Base-by-base conservation (phyloP, 352 stramenopile species). In the Globisporangium paddicum region DNA sequence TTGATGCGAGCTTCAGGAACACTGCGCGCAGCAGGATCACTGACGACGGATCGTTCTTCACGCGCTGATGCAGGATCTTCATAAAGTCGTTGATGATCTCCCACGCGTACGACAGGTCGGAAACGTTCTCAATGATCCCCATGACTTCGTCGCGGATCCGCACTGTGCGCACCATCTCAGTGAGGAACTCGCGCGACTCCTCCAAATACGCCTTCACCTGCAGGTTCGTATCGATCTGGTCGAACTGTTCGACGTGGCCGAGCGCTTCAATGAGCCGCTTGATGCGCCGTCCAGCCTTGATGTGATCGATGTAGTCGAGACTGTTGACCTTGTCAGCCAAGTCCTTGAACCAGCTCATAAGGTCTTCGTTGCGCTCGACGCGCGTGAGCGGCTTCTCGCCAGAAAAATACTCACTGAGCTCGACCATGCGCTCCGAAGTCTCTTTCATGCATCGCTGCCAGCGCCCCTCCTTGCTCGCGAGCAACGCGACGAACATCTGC, bases 1-100 rank as follows among this genome's bases (percentile, higher is more conserved):
- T 98, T 21, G 88, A 98, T 7, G 91, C 91, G 32, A 98, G 79
- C 58, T 98, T 98, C 30, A 98, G 62, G 62, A 98, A 98, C 59
- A 97, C 89, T 4, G 95, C 91, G 47, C 95, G 86, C 32, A 98
- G 64, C 14, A 98, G 64, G 44, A 96, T 93, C 19, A 98, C 94
- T 38, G 90, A 97, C 2, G 79, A 93, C 38, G 95, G 95, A 25
- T 98, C 92, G 40, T 87, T 93, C 65, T 95, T 95, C 18, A 98
- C 88, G 37, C 92, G 79, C 44, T 95, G 86, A 62, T 98, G 95
- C 46, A 98, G 69, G 51, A 98, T 95, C 26, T 78, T 83, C 72
- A 98, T 96, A 61, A 98, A 98, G 48, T 97, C 89, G 50, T 91
- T 96, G 63, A 98, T 97, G 60, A 96, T 89, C 60, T 98, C 93